Conservation (phyloP, 2,329 filamentous ascomycete species). For the Blastomyces parvus region DNA sequence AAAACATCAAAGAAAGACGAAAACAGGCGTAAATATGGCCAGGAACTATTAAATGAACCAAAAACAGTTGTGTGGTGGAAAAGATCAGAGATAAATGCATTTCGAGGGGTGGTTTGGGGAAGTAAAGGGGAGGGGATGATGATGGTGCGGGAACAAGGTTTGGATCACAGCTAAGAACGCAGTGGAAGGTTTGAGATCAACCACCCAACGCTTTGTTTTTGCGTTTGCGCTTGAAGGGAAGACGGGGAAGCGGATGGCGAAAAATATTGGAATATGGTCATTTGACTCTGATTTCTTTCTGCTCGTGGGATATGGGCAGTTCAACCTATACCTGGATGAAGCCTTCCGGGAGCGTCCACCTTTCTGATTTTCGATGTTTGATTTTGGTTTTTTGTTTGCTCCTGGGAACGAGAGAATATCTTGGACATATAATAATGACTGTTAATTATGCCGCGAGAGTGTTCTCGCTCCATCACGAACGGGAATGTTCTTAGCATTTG, state of each 20-base stretch:
- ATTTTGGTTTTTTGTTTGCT: neutral
- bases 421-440: neutral
- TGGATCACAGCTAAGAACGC: neutral
- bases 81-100: conserved; percentile 8
- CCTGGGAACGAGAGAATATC: neutral
- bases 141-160: neutral
- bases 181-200: neutral
- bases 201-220: neutral
- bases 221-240: neutral
- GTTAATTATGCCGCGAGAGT: neutral
- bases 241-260: neutral
- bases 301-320: neutral
- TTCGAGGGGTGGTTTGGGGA: neutral
- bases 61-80: conserved; percentile 5
- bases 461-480: neutral
- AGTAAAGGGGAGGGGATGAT: neutral
- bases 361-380: neutral
- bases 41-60: neutral
- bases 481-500: neutral
- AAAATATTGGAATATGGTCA: neutral
- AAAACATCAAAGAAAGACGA: neutral
- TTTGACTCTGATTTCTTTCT: neutral
- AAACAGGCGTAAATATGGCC: neutral
- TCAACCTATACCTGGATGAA: neutral
- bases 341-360: neutral